Base-by-base conservation (phyloP, 116 monocot species). In the Phalaenopsis hybrid region DNA sequence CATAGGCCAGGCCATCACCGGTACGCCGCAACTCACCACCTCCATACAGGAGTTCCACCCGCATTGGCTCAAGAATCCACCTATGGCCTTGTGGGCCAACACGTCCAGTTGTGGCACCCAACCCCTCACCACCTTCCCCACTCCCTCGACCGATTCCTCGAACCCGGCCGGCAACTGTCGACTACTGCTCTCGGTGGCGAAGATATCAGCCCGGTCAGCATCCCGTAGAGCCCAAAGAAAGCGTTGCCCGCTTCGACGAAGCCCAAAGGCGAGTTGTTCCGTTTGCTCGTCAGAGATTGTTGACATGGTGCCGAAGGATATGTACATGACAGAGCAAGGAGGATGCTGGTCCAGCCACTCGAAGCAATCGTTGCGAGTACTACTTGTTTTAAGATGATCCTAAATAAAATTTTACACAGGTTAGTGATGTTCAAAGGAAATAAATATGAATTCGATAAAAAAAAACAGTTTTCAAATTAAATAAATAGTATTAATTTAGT, bases 311-410 rank as follows among this genome's bases (percentile, higher is more conserved):
- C 93, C 91, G 63, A 93, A 90, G 0, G 89, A 88, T 2, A 91
- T 85, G 80, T 88, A 93, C 4, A 93, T 28, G 20, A 93, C 93
- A 4, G 93, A 89, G 0, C 16, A 57, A 11, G 74, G 72, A 0
- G 91, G 88, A 44, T 93, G 93, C 78, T 16, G 44, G 79, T 89
- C 91, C 0, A 93, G 85, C 93, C 91, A 93, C 12, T 81, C 11
- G 18, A 91, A n/a, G 20, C 84, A 85, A 15, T n/a, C 79, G 48
- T 84, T 21, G 31, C 31, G 31, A 0, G 31, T 31, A 31, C 31
- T 31, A 31, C 31, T 31, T 31, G 31, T 31, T 31, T 31, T 31
- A 31, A 0, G 31, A 31, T 31, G 31, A 31, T 0, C 31, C 31
- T 31, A 31, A 31, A 31, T 31, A 31, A 31, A 0, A 31, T 31